phyloP scores from a whole-genome alignment of 1,139 yeast species.

The Scheffersomyces insectosa region DNA sequence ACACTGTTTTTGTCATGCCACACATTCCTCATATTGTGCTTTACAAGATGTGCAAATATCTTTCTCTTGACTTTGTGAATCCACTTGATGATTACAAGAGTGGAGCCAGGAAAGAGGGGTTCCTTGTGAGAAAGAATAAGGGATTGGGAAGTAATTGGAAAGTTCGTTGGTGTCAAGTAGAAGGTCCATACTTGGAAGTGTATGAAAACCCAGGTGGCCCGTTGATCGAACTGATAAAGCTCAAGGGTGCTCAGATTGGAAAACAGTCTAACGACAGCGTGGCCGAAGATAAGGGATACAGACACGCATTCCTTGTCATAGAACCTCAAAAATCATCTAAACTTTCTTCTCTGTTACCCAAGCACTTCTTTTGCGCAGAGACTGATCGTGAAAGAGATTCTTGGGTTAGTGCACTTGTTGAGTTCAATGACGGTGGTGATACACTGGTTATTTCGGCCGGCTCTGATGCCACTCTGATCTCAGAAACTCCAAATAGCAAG shows the following conservation, averaged over 20 bases:
- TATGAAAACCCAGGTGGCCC: conserved; percentile 63
- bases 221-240: conserved; percentile 55
- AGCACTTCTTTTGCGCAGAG: conserved; percentile 81
- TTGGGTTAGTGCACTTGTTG: conserved; percentile 69
- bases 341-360: conserved; percentile 51
- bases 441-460: not conserved
- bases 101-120: conserved; percentile 68
- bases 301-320: conserved; percentile 74
- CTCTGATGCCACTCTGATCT: not conserved
- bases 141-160: conserved; percentile 70
- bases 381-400: conserved; percentile 75
- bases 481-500: not conserved
- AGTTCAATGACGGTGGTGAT: conserved; percentile 26
- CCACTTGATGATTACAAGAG: conserved; percentile 59
- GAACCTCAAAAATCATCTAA: conserved; percentile 61
- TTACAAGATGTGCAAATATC: conserved; percentile 58
- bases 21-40: conserved; percentile 59
- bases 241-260: conserved; percentile 65
- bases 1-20: conserved; percentile 58
- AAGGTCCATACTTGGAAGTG: conserved; percentile 61
- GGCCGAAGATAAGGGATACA: conserved; percentile 70
- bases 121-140: conserved; percentile 59
- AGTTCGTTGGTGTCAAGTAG: conserved; percentile 70
- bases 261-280: conserved; percentile 59
- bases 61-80: conserved; percentile 69